Evolutionary conservation across 1,284 basidiomycete species (phyloP), one percentile per base, ranked within the genome.

Genomic region (Leccinum fuscescens): DNA sequence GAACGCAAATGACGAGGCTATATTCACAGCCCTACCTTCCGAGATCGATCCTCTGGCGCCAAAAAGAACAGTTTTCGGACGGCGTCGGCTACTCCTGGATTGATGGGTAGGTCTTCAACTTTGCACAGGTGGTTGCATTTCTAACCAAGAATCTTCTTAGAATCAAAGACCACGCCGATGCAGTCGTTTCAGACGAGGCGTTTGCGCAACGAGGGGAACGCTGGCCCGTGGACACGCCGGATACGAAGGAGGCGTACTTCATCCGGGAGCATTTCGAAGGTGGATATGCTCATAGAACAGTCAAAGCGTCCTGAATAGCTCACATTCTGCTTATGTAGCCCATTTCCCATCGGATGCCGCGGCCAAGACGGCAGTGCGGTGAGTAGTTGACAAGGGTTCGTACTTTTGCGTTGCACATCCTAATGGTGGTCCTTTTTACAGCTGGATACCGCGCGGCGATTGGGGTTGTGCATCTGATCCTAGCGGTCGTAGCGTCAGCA

Each of bases 61-160:
- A 99, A 76, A 99, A 99, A 77, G 97, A 99, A 77, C 96, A 98
- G 73, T 99, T 99, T 81, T 97, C 94, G 11, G 97, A 99, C 73
- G 97, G 97, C 62, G 97, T 99, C 59, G 97, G 97, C 29, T 99
- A 99, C 79, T 97, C 94, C 50, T 99, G 97, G 97, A 99, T 99
- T 72, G 97, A 99, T 72, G 95, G 96, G 86, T 91, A 72, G 2
- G 27, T 51, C 3, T 48, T 44, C 15, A n/a, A 39, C n/a, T 7
- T 33, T 20, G 59, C 9, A 56, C 22, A 11, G 4, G 3, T 15
- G 1, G 54, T 63, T 2, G 14, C 37, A 27, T 42, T 8, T 0
- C 17, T 58, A 33, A 42, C 46, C 53, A 6, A 0, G 37, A 54
- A 37, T 61, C 58, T 42, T 33, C 22, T 3, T 1, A 22, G 92